Base-by-base conservation (phyloP, 768 basidiomycete species). In the Boletus insuetus region DNA sequence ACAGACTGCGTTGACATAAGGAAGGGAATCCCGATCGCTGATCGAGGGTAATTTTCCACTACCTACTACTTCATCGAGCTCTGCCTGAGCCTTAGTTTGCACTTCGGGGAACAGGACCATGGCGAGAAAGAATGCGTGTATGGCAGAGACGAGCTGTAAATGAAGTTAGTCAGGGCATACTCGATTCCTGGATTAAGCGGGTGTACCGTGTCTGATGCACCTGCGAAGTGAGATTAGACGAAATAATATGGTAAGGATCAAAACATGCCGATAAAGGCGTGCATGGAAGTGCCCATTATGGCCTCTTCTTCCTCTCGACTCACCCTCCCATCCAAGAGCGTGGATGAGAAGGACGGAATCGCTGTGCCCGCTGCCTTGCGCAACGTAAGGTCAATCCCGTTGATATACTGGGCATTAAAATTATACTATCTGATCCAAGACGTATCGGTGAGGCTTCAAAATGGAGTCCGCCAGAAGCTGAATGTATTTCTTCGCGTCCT, bases 371-470 rank as follows among this genome's bases (percentile, higher is more conserved):
- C 56, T 1, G 65, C 63, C 63, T 69, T 1, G 26, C 4, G 10
- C 13, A 20, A 42, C 24, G 32, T 61, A 38, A 58, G 46, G 45
- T 40, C 6, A 8, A 42, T 10, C 10, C 6, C 6, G 8, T n/a
- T n/a, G 9, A 22, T 6, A 22, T 34, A 12, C 4, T 38, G 19
- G 4, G 9, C 4, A 29, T 19, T 17, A 19, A 0, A 0, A 16
- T 19, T 58, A 6, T 54, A 82, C 83, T 66, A 84, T 77, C 55
- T 80, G 76, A 19, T 78, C 60, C 38, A 75, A 72, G 6, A 77
- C 77, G 46, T 71, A 78, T 8, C 69, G 62, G 41, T 73, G 81
- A 1, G 84, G 83, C 6, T 65, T 66, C 20, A 76, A 72, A 5
- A 78, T 67, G 68, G 80, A 75, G 9, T 72, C 67, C 3, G 65